phyloP scores from a whole-genome alignment of 352 stramenopile species.

The Pythium scleroteichum region DNA sequence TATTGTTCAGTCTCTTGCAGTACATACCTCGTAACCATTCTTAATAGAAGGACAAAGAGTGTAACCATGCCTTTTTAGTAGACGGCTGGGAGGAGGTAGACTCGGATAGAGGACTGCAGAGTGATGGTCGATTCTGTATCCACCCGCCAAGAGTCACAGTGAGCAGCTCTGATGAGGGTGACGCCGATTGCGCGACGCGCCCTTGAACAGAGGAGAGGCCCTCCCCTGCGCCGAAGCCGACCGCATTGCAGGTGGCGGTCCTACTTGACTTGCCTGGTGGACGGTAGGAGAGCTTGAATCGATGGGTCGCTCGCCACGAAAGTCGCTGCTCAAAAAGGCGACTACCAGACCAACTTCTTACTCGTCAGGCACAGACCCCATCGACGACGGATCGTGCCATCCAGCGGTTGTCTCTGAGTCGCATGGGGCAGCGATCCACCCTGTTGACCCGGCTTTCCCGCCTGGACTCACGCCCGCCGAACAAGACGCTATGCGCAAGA shows the following conservation, averaged over 20 bases:
- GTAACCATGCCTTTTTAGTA: background rate
- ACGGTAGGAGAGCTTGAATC: background rate
- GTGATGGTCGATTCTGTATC: constrained; percentile 25
- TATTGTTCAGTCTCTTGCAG: constrained; percentile 14
- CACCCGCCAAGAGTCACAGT: constrained; percentile 9
- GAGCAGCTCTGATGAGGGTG: constrained; percentile 1
- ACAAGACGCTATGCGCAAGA: constrained; percentile 40
- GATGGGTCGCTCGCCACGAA: constrained; percentile 17
- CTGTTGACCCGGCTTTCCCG: constrained; percentile 6
- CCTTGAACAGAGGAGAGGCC: no score
- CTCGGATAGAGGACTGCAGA: constrained; percentile 8
- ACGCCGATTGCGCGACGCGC: constrained; percentile 1
- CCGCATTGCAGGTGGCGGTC: no score
- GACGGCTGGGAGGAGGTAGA: no score
- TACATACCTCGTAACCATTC: background rate
- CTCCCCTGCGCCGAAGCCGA: no score
- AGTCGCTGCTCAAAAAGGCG: constrained; percentile 21
- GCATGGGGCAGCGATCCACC: background rate
- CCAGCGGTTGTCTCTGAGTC: no score
- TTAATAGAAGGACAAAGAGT: constrained; percentile 16
- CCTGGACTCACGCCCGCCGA: constrained; percentile 4
- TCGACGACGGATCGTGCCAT: no score
- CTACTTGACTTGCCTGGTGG: no score
- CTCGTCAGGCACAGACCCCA: background rate
- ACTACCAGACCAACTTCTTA: constrained; percentile 7